phyloP scores from a whole-genome alignment of 1,284 basidiomycete genomes.

The Ganoderma lucidum region DNA sequence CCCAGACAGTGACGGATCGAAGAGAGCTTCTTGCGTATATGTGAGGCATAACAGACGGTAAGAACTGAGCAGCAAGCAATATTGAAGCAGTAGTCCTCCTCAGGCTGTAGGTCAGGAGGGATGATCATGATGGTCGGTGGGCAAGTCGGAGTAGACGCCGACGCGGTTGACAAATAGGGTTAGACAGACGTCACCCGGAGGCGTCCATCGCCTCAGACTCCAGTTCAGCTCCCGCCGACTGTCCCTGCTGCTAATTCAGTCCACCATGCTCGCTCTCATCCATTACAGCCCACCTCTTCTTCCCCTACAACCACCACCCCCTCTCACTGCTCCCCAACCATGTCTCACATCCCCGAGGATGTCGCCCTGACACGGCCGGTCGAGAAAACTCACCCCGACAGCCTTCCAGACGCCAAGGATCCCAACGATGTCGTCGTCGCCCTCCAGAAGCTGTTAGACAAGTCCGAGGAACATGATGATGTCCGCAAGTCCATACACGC shows the following conservation, averaged over 20 bases:
- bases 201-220: not conserved
- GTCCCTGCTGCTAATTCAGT: not conserved
- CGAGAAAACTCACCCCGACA: constrained; percentile 38
- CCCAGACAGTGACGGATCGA: not conserved
- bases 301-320: not conserved
- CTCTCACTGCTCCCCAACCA: not conserved
- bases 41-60: not conserved
- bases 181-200: constrained; percentile 2
- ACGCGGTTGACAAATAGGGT: not conserved
- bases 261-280: not conserved
- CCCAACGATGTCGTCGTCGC: constrained; percentile 38
- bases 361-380: constrained; percentile 37
- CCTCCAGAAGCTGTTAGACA: constrained; percentile 52
- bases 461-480: constrained; percentile 48
- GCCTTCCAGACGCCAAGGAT: constrained; percentile 37
- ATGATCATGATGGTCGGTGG: not conserved
- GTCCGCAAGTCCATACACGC: constrained; percentile 54
- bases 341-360: constrained; percentile 26
- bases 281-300: not conserved
- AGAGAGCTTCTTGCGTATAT: too few species aligned
- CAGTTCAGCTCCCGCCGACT: not conserved
- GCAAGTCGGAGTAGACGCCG: not conserved
- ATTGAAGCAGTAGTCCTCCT: not conserved
- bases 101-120: not conserved
- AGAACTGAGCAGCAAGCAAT: not conserved